Percentiles rank a stretch among this genome's conserved stretches.
Evolutionary conservation across 169 alveolate species (phyloP).

Genomic region (Miamiensis avidus): DNA sequence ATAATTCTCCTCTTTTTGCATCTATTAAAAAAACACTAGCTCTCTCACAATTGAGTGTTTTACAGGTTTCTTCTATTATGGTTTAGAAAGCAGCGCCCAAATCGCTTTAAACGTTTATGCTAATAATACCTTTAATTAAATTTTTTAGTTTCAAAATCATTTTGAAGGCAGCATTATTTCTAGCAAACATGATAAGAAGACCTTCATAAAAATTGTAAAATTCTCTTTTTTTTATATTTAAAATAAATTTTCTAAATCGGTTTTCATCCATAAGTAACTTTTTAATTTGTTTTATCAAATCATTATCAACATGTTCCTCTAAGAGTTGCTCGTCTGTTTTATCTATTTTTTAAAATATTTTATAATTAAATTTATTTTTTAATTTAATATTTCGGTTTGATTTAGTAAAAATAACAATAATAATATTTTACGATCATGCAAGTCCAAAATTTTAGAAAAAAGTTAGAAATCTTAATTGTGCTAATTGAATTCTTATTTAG

Average conservation of each 20-base stretch:
- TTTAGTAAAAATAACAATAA: too few relatives aligned
- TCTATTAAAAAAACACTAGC: constrained; percentile 75
- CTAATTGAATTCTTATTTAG: background rate
- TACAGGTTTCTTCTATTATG: constrained; percentile 8
- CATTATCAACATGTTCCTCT: too few relatives aligned
- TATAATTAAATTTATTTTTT: too few relatives aligned
- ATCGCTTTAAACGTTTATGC: background rate
- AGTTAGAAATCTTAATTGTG: background rate
- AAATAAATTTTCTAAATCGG: too few relatives aligned
- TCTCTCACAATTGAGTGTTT: constrained; percentile 62
- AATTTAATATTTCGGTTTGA: too few relatives aligned
- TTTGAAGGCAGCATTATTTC: background rate
- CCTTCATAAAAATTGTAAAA: constrained; percentile 3
- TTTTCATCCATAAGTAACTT: background rate
- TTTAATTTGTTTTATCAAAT: too few relatives aligned
- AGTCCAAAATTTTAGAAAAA: background rate
- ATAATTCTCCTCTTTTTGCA: constrained; percentile 61
- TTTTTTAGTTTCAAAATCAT: constrained; percentile 19
- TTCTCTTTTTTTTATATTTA: too few relatives aligned
- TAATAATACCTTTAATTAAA: background rate
- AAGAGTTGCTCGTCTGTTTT: background rate
- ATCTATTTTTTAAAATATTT: background rate
- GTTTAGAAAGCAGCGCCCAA: constrained; percentile 6
- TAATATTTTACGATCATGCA: background rate
- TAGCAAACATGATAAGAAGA: background rate